Base-by-base conservation (phyloP, 176 grass and related monocot genomes). In the Cenchrus fungigraminus region DNA sequence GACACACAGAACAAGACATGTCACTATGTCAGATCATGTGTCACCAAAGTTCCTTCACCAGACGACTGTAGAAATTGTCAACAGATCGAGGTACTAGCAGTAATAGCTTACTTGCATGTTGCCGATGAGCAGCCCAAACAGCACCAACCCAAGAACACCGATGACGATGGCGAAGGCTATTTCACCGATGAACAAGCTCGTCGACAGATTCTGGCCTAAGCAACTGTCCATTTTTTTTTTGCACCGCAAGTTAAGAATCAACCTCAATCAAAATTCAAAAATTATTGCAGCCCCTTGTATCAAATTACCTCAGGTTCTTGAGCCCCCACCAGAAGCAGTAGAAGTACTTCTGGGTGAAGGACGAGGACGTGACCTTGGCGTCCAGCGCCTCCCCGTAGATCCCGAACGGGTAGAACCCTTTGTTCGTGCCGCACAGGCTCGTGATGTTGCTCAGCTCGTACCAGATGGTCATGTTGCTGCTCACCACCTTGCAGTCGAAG, bases 261-360 rank as follows among this genome's bases (percentile, higher is more conserved):
- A 34, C 13, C 61, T 45, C 8, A 58, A 4, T 40, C 37, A 40
- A 40, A 40, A 0, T 40, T 40, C 2, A 40, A 40, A 40, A 40
- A 40, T 40, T 40, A 40, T 4, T 40, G 37, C 37, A 40, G 2
- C 37, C 37, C 37, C 37, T 40, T 40, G 2, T 4, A 40, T 4
- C 4, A 40, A 40, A 20, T 57, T 73, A 86, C 96, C 97, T 98
- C 12, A 98, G 77, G 88, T 98, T 98, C 86, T 98, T 98, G 10
- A 98, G 87, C 12, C 97, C 97, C 97, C 97, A 98, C 97, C 97
- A 98, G 79, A 98, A 96, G 88, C 93, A 95, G 81, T 95, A 98
- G 84, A 95, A 94, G 83, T 91, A 98, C 81, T 98, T 98, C 65
- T 86, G 89, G n/a, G 92, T 53, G 87, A 98, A 98, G 6, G 93